Percentiles rank a stretch among this genome's conserved stretches.
Conservation (phyloP, 2,329 filamentous ascomycete genomes). For the Beauveria pseudobassiana region DNA sequence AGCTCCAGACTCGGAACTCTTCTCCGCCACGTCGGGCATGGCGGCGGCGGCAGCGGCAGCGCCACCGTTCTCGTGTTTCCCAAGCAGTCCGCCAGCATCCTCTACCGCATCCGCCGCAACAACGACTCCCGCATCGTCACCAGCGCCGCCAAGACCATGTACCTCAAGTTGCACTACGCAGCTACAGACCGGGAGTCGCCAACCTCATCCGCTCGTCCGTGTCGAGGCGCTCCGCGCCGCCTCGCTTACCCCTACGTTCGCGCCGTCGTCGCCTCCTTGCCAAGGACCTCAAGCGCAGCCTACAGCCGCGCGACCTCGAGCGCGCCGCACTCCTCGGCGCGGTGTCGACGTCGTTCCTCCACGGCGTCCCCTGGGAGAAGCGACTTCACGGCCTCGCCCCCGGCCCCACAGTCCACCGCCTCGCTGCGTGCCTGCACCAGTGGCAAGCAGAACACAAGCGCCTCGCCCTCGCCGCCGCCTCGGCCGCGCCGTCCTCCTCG, state of each 20-base stretch:
- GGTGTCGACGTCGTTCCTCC: constrained; percentile 41
- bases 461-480: constrained; percentile 19
- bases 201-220: constrained; percentile 39
- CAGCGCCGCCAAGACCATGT: constrained; percentile 42
- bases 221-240: constrained; percentile 29
- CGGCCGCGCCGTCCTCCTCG: constrained; percentile 40
- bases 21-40: constrained; percentile 54
- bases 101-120: constrained; percentile 69
- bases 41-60: neutral
- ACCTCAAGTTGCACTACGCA: constrained; percentile 70
- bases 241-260: constrained; percentile 38
- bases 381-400: constrained; percentile 44
- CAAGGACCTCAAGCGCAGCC: constrained; percentile 32
- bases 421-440: constrained; percentile 22
- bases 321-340: constrained; percentile 46
- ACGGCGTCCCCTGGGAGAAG: constrained; percentile 38
- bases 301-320: constrained; percentile 48
- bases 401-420: constrained; percentile 22
- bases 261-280: constrained; percentile 39
- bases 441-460: constrained; percentile 26
- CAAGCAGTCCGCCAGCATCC: constrained; percentile 70
- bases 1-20: constrained; percentile 62
- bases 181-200: constrained; percentile 66
- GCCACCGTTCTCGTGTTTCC: constrained; percentile 59
- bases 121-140: constrained; percentile 21